A percentile compares a stretch with the other conserved stretches of the same genome.
These are phyloP conservation scores for Suillus lakei DNA, from an alignment of 768 basidiomycete species.

Conservation along the genomic window DNA sequence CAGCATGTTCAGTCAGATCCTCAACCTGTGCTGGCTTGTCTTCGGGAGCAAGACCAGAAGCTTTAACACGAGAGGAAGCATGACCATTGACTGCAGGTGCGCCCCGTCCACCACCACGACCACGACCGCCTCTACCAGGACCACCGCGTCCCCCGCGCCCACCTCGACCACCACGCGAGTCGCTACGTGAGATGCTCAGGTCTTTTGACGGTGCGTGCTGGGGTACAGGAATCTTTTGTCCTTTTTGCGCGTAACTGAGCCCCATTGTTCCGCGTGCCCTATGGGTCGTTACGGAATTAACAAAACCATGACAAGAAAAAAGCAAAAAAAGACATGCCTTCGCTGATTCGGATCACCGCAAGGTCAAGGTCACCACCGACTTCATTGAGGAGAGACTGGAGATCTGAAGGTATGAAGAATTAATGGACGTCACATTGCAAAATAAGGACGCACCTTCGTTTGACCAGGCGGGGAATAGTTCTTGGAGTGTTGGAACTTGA, in stretches of 20 bases:
- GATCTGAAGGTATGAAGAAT: constrained; percentile 48
- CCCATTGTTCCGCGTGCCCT: constrained; percentile 85
- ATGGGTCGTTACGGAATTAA: constrained; percentile 13
- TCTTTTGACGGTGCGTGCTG: constrained; percentile 55
- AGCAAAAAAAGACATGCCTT: constrained; percentile 51
- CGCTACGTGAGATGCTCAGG: constrained; percentile 32
- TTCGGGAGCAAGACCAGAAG: constrained; percentile 39
- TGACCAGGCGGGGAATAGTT: constrained; percentile 72
- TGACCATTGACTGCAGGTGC: constrained; percentile 38
- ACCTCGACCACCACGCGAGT: constrained; percentile 60
- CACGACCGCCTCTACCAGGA: constrained; percentile 52
- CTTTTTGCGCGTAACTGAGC: constrained; percentile 84
- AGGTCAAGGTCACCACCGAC: constrained; percentile 69
- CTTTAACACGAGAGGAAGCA: constrained; percentile 24
- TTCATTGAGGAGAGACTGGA: constrained; percentile 70
- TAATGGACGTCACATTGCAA: constrained; percentile 24
- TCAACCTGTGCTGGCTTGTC: constrained; percentile 28
- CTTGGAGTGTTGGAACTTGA: constrained; percentile 67
- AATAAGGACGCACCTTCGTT: constrained; percentile 56
- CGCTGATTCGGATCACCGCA: constrained; percentile 75
- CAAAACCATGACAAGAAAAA: neutral
- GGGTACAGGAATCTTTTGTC: constrained; percentile 67
- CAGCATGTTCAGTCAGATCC: constrained; percentile 19
- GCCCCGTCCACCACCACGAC: constrained; percentile 46
- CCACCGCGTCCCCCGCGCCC: constrained; percentile 63